Evolutionary conservation across 2,329 filamentous ascomycete species (phyloP).

Genomic region (Fusarium sambucinum): DNA sequence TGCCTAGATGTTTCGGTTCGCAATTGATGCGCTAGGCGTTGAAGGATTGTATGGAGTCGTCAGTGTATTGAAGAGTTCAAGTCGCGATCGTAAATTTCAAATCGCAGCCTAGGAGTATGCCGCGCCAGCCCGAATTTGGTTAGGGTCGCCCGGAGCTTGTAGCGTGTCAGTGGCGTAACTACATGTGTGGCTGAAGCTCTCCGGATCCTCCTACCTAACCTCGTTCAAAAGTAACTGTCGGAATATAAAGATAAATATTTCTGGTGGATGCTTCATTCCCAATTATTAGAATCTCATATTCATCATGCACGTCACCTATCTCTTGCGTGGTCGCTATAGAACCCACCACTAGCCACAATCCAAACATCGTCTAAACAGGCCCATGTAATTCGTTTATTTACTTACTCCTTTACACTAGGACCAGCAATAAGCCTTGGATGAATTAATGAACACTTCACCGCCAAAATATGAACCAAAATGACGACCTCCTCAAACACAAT

Average conservation of each 20-base stretch:
- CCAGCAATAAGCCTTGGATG: slow-evolving; percentile 22
- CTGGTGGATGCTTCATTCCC: not conserved
- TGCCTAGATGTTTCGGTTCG: slow-evolving; percentile 39
- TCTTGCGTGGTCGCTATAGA: not conserved
- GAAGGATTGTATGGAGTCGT: slow-evolving; percentile 40
- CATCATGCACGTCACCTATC: too few relatives aligned
- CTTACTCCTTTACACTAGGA: slow-evolving; percentile 23
- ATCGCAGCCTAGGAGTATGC: slow-evolving; percentile 46
- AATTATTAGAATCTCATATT: not conserved
- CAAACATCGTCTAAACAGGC: slow-evolving; percentile 6
- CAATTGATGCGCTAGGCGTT: slow-evolving; percentile 45
- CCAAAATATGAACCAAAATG: slow-evolving; percentile 47
- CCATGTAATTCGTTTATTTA: slow-evolving; percentile 35
- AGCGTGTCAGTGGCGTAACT: slow-evolving; percentile 33
- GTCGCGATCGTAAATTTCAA: slow-evolving; percentile 55
- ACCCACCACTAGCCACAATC: slow-evolving; percentile 30
- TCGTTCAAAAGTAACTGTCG: not conserved
- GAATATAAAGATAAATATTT: not conserved
- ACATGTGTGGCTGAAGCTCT: slow-evolving; percentile 27
- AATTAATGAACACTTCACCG: slow-evolving; percentile 14
- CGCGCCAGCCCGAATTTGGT: slow-evolving; percentile 25
- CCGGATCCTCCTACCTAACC: not conserved
- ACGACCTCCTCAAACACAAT: slow-evolving; percentile 50
- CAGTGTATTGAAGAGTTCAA: slow-evolving; percentile 31
- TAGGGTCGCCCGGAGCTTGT: slow-evolving; percentile 13